Evolutionary conservation across 2,329 filamentous ascomycete species (phyloP).

Genomic region (Thermothelomyces thermophilus): DNA sequence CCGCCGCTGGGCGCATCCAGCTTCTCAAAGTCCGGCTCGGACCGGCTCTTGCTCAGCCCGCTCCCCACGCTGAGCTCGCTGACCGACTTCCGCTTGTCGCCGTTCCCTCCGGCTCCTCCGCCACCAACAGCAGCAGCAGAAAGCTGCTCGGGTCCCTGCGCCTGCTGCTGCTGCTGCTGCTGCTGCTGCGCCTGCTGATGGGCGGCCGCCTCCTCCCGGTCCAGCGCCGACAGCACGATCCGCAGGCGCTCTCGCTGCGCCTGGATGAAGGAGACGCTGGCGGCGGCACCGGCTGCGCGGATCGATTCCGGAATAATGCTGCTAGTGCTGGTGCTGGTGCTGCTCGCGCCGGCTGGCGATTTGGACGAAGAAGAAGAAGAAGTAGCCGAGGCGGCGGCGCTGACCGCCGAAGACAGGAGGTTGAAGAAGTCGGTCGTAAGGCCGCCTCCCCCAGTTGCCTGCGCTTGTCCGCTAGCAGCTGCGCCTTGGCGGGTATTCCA

Average conservation of each 20-base stretch:
- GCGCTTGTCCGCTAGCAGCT: neutral
- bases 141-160: neutral
- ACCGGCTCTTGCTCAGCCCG: slow-evolving; percentile 69
- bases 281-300: slow-evolving; percentile 43
- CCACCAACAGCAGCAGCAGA: slow-evolving; percentile 26
- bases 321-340: slow-evolving; percentile 30
- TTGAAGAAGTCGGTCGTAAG: slow-evolving; percentile 61
- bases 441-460: slow-evolving; percentile 1
- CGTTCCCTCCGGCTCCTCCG: neutral
- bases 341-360: slow-evolving; percentile 25
- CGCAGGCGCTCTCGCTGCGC: slow-evolving; percentile 73
- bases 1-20: slow-evolving; percentile 68
- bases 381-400: slow-evolving; percentile 48
- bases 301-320: slow-evolving; percentile 64
- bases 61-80: slow-evolving; percentile 52
- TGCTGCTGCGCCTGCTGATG: too few species aligned
- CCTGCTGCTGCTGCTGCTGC: slow-evolving; percentile 28
- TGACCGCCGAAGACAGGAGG: slow-evolving; percentile 67
- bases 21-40: slow-evolving; percentile 84
- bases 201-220: slow-evolving; percentile 54
- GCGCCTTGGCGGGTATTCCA: slow-evolving; percentile 36
- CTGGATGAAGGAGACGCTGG: slow-evolving; percentile 68
- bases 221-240: slow-evolving; percentile 68
- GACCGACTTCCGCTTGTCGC: slow-evolving; percentile 31
- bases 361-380: slow-evolving; percentile 20